Evolutionary conservation across 768 basidiomycete species (phyloP), one percentile per base, ranked within the genome.

Genomic region (Boletus tylopilopsis): DNA sequence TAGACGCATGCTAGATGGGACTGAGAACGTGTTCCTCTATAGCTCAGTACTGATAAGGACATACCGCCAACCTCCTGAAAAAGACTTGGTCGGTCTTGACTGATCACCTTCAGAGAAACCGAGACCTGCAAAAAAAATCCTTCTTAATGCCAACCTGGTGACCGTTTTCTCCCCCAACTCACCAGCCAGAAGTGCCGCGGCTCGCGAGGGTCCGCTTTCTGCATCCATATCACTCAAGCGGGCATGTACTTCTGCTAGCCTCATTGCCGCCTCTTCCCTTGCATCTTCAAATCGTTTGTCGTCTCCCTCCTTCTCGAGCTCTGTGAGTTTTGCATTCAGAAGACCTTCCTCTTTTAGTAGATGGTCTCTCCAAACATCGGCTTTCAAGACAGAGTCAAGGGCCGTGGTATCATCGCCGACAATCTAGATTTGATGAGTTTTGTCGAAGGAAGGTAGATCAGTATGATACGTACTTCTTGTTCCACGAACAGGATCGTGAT

Each of bases 401-500:
- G 96, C 96, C 2, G 75, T 73, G 0, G 94, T 98, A 56, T 94
- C 94, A 66, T 98, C 95, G 27, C 95, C 96, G 47, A 92, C 66
- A 57, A 97, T 88, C 90, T 94, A 34, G 2, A 37, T 9, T 8
- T 2, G 23, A 21, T 62, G 12, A 45, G 1, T 22, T 30, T 38
- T 19, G 23, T 30, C n/a, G 33, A 9, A 34, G 15, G 6, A 30
- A 27, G 21, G 39, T 8, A 5, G 3, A 25, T 34, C 27, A 21
- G 5, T 24, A 46, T 19, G 24, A 24, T 27, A 55, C 73, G 40
- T 53, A 88, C 94, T 72, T 99, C 96, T 73, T 99, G 96, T 67
- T 99, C 96, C 46, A 99, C 96, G 64, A 97, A 97, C 23, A 98
- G 77, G 57, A 99, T 96, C 4, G 92, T 93, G 64, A 99, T 96